Base-by-base conservation (phyloP, 768 basidiomycete species). In the Antrodiella citrinella region DNA sequence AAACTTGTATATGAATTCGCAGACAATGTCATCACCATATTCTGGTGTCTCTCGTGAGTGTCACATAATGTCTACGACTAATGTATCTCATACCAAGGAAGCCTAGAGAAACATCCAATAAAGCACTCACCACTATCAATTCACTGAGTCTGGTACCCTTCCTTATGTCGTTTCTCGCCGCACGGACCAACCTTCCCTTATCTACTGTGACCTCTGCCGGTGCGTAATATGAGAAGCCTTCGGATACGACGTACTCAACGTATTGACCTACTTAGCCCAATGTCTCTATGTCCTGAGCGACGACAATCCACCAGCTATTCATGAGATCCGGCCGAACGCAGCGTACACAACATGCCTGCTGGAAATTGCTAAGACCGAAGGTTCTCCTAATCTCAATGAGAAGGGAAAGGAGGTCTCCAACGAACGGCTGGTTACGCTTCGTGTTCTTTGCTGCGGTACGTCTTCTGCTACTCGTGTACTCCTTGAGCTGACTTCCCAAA, bases 31-130 rank as follows among this genome's bases (percentile, higher is more conserved):
- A 88, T 96, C 57, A 94, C 93, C 4, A 80, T 86, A 13, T 65
- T 97, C 21, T 96, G 94, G 94, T 94, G 92, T 68, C 74, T 97
- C 56, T 91, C 91, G 85, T 95, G 73, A 79, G 90, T 81, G 43
- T 41, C 26, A 11, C 35, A n/a, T n/a, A n/a, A n/a, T n/a, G n/a
- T n/a, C n/a, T n/a, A n/a, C n/a, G 41, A 45, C 18, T 10, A 24
- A 40, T 26, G 24, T 46, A 25, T 26, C 44, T 41, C 38, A 30
- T 41, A 53, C 62, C 67, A 45, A 67, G 52, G 41, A 49, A 53
- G 55, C 62, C 54, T 61, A 82, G 91, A 64, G 91, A 94, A 74
- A 91, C 91, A 1, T 93, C 91, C 48, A 91, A 92, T 67, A 95
- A 95, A 70, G 91, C 91, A 3, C 72, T 94, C 52, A 81, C 77